Evolutionary conservation across 2,329 filamentous ascomycete species (phyloP).

Genomic region (Aspergillus clavatus): DNA sequence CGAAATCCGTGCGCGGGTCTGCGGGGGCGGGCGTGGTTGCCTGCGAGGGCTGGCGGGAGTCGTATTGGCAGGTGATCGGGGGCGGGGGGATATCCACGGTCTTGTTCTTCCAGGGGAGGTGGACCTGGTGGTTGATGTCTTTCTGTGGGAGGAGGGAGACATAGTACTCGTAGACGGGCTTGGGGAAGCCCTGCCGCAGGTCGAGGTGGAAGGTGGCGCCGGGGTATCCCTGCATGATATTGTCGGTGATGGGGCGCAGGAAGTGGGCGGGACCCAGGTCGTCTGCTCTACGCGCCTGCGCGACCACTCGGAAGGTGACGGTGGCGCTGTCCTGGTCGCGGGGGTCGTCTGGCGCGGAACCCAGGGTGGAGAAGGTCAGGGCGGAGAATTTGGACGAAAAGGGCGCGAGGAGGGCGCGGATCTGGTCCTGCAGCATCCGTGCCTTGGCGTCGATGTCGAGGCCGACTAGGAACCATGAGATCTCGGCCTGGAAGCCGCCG

Average conservation of each 20-base stretch:
- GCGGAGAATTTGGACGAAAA: conserved; percentile 30
- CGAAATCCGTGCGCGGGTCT: conserved; percentile 14
- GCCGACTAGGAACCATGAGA: conserved; percentile 42
- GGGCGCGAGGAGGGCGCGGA: conserved; percentile 36
- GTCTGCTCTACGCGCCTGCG: conserved; percentile 42
- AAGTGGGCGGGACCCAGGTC: conserved; percentile 31
- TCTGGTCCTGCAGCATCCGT: conserved; percentile 43
- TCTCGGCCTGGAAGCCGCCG: conserved; percentile 47
- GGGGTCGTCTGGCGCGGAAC: conserved; percentile 30
- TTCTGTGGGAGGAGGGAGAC: conserved; percentile 24
- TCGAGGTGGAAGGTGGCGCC: conserved; percentile 35
- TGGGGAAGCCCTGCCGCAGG: conserved; percentile 31
- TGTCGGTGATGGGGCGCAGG: conserved; percentile 34
- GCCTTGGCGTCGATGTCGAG: conserved; percentile 45
- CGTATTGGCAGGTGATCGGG: conserved; percentile 12
- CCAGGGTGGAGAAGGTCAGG: conserved; percentile 29
- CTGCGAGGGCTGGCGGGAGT: conserved; percentile 15
- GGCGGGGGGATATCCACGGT: conserved; percentile 16
- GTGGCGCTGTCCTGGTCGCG: conserved; percentile 41
- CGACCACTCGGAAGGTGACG: conserved; percentile 40
- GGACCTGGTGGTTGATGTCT: conserved; percentile 22
- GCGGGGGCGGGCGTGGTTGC: conserved; percentile 7
- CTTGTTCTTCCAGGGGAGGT: conserved; percentile 22
- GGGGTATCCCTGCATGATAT: conserved; percentile 40
- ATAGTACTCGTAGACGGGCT: conserved; percentile 32